Evolutionary conservation across 78 protist genomes (phyloP), one percentile per base, ranked within the genome.

Genomic region (Parvularia atlantis): DNA sequence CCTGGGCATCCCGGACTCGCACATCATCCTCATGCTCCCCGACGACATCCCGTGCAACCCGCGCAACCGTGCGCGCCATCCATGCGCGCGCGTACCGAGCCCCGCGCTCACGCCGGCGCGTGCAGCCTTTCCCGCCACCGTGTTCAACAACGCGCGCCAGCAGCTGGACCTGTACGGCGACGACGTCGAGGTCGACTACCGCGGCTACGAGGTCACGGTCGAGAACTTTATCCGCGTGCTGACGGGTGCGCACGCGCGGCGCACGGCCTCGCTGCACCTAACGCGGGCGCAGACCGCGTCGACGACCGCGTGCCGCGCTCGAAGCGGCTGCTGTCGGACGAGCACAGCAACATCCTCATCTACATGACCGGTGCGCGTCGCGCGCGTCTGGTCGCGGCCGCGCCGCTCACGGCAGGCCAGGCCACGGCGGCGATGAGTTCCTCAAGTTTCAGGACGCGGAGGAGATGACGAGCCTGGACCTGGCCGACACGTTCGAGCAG

Each of bases 341-440:
- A 46, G 26, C 36, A 39, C 41, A 75, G 86, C 75, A 94, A 94
- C 69, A 65, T 94, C 9, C 44, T 94, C 36, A 63, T 94, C 7
- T 94, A 78, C 73, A 43, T 94, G 43, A 77, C 88, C 11, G 77
- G 57, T 46, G 41, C n/a, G 35, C 19, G 46, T 41, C 46, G 19
- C 46, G 19, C 46, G 46, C 46, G 19, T 10, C 5, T 16, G 67
- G 28, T 14, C 35, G 9, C 11, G 37, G 28, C 6, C 5, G 13
- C 31, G 36, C 7, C 26, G 33, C n/a, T n/a, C 33, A 30, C 19
- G 16, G 11, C 60, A 0, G 10, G 54, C 54, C 83, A 66, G 98
- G 98, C 33, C 98, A 95, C 62, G 98, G 98, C 30, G 98, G 98
- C 35, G 91, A 95, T 61, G 89, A 93, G 57, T 93, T 95, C 65